Conservation (phyloP, 257 asterid genomes). For the Thymus mandschuricus region DNA sequence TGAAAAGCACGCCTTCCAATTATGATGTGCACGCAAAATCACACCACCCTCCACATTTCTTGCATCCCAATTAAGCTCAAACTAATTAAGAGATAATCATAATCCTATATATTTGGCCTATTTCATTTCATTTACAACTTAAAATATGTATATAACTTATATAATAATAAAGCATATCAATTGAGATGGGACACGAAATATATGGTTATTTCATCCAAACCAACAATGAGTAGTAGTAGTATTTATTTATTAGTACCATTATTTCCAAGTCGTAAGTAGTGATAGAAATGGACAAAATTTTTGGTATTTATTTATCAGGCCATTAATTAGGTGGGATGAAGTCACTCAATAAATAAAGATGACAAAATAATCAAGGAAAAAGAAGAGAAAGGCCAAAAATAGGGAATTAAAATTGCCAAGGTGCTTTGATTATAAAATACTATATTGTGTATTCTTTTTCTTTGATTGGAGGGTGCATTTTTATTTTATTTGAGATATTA, state of each 20-base stretch:
- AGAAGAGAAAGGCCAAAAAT: not conserved
- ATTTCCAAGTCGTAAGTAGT: constrained; percentile 5
- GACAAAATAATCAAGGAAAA: not conserved
- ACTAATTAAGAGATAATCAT: too few relatives aligned
- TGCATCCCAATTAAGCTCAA: not conserved
- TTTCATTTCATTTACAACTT: too few relatives aligned
- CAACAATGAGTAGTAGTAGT: too few relatives aligned
- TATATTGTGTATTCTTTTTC: not conserved
- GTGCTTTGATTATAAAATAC: not conserved
- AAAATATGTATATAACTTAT: too few relatives aligned
- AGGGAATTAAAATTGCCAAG: not conserved
- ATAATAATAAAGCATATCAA: too few relatives aligned
- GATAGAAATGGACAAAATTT: constrained; percentile 1
- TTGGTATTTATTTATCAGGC: constrained; percentile 24
- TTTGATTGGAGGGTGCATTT: not conserved
- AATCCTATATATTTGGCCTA: too few relatives aligned
- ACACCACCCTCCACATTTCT: constrained; percentile 23
- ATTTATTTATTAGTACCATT: constrained; percentile 2
- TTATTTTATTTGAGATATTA: not conserved
- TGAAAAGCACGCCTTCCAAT: constrained; percentile 26
- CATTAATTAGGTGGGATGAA: constrained; percentile 20
- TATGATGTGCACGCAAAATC: constrained; percentile 27
- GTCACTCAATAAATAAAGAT: constrained; percentile 2
- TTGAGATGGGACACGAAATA: too few relatives aligned
- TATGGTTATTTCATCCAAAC: too few relatives aligned